Evolutionary conservation across 2,329 filamentous ascomycete genomes (phyloP), one percentile per base, ranked within the genome.

Genomic region (Cryphonectria japonica): DNA sequence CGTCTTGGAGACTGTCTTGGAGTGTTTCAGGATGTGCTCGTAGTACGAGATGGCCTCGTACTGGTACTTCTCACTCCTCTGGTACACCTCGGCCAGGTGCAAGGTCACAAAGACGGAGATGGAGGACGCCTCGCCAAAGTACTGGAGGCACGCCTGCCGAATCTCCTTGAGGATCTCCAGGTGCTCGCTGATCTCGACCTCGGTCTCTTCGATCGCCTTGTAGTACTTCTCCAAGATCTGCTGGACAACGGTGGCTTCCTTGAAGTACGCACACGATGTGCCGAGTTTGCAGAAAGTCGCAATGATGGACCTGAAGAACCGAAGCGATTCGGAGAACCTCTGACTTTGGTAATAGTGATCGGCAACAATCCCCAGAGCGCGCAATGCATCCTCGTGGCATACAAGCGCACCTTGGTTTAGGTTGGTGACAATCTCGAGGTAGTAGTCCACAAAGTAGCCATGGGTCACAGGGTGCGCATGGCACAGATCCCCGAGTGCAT

Each of bases 391-490:
- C 32, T 66, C 43, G 29, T 66, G 63, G 16, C 63, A 66, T 29
- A 66, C 63, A 32, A 66, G 46, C 1, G 63, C 63, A 16, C 41
- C 63, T 8, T 54, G 63, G 63, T 66, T 66, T 7, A 66, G 46
- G 37, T 54, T 66, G 46, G n/a, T 66, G 43, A 66, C 63, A 16
- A 66, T 66, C 46, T 54, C 63, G 41, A 66, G 43, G 13, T 54
- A 66, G 46, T 66, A 66, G 9, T 66, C 63, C 43, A 66, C 43
- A n/a, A 66, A 66, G 16, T 66, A 66, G n/a, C 63, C 63, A 26
- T 66, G 63, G 16, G 63, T 66, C 9, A 66, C 63, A 34, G n/a
- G 19, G 37, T 66, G 63, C 8, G n/a, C 22, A 29, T 41, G 43
- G 22, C 63, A 66, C 7, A 52, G 32, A 22, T 66, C 63, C 37